Conservation (phyloP, 495 filamentous ascomycete species). For the Penicillium nucicola region DNA sequence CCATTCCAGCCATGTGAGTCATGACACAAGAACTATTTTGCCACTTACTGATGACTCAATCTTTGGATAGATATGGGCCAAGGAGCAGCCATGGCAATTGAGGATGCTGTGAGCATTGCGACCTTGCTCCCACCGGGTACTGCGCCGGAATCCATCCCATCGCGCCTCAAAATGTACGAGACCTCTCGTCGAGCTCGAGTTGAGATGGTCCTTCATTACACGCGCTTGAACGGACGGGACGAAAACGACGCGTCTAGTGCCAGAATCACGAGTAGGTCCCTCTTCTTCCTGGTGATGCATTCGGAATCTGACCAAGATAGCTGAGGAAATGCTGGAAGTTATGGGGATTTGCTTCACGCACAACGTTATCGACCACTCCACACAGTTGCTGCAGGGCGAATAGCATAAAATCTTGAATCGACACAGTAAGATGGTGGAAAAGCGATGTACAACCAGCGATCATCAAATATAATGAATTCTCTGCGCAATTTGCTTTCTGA, state of each 20-base stretch:
- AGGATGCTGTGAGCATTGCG: conserved; percentile 57
- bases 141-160: conserved; percentile 32
- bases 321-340: conserved; percentile 12
- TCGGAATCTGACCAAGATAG: conserved; percentile 1
- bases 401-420: not conserved
- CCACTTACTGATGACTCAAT: not conserved
- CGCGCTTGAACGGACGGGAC: conserved; percentile 10
- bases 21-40: not conserved
- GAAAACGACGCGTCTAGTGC: not conserved
- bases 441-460: too few species aligned
- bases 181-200: conserved; percentile 33
- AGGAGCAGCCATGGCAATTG: conserved; percentile 54
- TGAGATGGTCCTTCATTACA: conserved; percentile 15
- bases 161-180: conserved; percentile 53
- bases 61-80: conserved; percentile 43
- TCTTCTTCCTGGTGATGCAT: not conserved
- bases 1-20: conserved; percentile 49
- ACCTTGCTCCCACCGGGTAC: conserved; percentile 48
- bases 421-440: too few species aligned
- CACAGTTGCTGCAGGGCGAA: not conserved
- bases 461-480: too few species aligned
- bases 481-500: too few species aligned
- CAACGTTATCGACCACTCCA: conserved; percentile 11
- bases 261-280: conserved; percentile 9
- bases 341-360: conserved; percentile 15